Conservation (phyloP, 2,329 filamentous ascomycete species). For the Fusarium sp. region DNA sequence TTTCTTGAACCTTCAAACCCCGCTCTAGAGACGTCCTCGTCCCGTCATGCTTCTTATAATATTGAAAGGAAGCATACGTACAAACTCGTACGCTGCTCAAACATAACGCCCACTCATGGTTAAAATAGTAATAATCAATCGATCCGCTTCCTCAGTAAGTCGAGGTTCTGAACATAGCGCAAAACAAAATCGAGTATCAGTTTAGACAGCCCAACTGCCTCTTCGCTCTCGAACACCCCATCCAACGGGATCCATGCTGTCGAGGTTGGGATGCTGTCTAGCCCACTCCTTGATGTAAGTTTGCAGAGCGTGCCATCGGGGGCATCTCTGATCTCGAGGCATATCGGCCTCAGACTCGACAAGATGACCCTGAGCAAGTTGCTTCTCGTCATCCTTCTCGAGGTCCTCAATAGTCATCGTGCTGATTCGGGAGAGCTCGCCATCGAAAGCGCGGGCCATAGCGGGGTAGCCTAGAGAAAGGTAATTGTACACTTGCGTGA, state of each 20-base stretch:
- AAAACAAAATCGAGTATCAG: conserved; percentile 3
- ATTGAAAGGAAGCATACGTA: conserved; percentile 15
- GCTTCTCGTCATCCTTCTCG: conserved; percentile 73
- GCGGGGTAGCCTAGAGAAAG: conserved; percentile 91
- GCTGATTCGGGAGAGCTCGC: conserved; percentile 85
- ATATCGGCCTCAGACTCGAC: conserved; percentile 61
- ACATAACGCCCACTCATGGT: conserved; percentile 35
- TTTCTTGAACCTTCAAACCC: conserved; percentile 5
- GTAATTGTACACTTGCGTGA: conserved; percentile 98
- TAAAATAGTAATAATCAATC: conserved; percentile 14
- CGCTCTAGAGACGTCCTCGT: conserved; percentile 25
- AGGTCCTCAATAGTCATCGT: conserved; percentile 76
- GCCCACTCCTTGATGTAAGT: conserved; percentile 92
- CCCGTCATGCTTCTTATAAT: conserved; percentile 30
- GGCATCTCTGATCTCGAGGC: conserved; percentile 64
- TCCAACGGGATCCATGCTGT: conserved; percentile 66
- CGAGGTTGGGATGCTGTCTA: conserved; percentile 81
- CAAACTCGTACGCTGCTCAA: conserved; percentile 13
- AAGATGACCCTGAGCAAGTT: conserved; percentile 78
- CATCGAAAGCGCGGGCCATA: conserved; percentile 83
- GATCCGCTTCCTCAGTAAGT: conserved; percentile 1
- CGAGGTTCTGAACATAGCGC: not conserved
- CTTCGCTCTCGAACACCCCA: conserved; percentile 76
- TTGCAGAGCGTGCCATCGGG: conserved; percentile 85
- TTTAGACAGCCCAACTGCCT: conserved; percentile 78